Conservation (phyloP, 176 grass and related monocot species). For the Aechmea fasciata region DNA sequence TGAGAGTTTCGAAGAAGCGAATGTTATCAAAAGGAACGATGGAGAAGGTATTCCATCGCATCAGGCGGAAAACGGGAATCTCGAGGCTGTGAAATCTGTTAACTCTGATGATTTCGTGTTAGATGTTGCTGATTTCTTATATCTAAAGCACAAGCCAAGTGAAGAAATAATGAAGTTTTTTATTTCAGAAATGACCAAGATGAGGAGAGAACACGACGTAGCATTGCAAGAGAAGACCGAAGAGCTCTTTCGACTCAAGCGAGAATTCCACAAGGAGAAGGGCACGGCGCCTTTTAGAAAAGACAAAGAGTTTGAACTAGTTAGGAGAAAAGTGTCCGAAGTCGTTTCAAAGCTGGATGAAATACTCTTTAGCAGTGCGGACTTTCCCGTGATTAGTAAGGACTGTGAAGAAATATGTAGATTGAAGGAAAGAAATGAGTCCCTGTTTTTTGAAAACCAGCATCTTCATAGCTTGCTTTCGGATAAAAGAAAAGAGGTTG, state of each 20-base stretch:
- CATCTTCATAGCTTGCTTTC: conserved; percentile 34
- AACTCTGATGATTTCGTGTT: conserved; percentile 20
- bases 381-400: conserved; percentile 11
- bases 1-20: conserved; percentile 34
- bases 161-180: conserved; percentile 42
- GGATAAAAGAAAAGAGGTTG: conserved; percentile 33
- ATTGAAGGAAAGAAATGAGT: conserved; percentile 41
- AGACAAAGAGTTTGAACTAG: conserved; percentile 57
- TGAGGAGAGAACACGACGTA: conserved; percentile 46
- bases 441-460: conserved; percentile 43
- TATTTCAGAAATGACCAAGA: conserved; percentile 51
- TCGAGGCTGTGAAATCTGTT: conserved; percentile 7
- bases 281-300: conserved; percentile 40
- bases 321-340: conserved; percentile 41
- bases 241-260: conserved; percentile 77
- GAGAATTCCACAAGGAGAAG: conserved; percentile 51
- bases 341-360: conserved; percentile 48
- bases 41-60: conserved; percentile 16
- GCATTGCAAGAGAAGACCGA: conserved; percentile 63
- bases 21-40: conserved; percentile 22
- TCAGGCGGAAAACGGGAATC: conserved; percentile 20
- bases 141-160: conserved; percentile 52
- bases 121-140: conserved; percentile 45
- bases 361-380: conserved; percentile 30
- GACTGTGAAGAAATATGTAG: conserved; percentile 26